Evolutionary conservation across 2,329 filamentous ascomycete species (phyloP).

Genomic region (Hypomyces rosellus): DNA sequence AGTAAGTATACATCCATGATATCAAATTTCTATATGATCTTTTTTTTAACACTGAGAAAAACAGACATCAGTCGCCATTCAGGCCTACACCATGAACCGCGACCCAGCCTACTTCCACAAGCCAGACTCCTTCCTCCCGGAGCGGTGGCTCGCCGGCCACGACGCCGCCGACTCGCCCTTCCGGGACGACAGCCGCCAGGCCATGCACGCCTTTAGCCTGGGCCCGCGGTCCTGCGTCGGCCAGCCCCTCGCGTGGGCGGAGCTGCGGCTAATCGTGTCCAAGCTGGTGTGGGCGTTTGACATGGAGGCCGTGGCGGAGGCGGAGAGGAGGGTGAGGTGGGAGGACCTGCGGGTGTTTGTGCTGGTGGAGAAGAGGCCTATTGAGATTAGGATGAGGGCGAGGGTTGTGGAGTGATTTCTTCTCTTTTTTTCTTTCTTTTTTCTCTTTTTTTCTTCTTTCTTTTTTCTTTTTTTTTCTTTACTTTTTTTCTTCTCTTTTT

Average conservation of each 20-base stretch:
- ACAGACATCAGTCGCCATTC: conserved; percentile 14
- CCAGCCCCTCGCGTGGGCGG: conserved; percentile 7
- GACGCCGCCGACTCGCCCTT: conserved; percentile 1
- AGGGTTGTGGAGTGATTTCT: neutral
- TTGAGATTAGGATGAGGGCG: conserved; percentile 1
- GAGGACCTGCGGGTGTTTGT: conserved; percentile 6
- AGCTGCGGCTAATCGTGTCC: conserved; percentile 11
- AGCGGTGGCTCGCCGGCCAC: conserved; percentile 3
- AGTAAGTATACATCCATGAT: conserved; percentile 18
- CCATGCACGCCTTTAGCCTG: conserved; percentile 6
- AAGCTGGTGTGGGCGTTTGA: conserved; percentile 12
- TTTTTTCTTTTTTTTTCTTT: no score
- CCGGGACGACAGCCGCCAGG: conserved; percentile 4
- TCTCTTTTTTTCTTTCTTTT: no score
- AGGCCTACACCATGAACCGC: conserved; percentile 6
- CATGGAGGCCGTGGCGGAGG: conserved; percentile 4
- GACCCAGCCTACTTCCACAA: conserved; percentile 1
- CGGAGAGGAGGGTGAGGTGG: neutral
- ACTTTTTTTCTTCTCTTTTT: no score
- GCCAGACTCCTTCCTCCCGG: conserved; percentile 7
- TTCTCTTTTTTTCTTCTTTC: no score
- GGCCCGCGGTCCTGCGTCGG: conserved; percentile 8
- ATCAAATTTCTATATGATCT: neutral
- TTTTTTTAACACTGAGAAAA: conserved; percentile 21
- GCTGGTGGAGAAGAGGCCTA: conserved; percentile 5